Percentiles rank a stretch among this genome's conserved stretches.
These are phyloP conservation scores for Globisporangium canariense DNA, from an alignment of 352 stramenopile genomes.

Conservation along the genomic window DNA sequence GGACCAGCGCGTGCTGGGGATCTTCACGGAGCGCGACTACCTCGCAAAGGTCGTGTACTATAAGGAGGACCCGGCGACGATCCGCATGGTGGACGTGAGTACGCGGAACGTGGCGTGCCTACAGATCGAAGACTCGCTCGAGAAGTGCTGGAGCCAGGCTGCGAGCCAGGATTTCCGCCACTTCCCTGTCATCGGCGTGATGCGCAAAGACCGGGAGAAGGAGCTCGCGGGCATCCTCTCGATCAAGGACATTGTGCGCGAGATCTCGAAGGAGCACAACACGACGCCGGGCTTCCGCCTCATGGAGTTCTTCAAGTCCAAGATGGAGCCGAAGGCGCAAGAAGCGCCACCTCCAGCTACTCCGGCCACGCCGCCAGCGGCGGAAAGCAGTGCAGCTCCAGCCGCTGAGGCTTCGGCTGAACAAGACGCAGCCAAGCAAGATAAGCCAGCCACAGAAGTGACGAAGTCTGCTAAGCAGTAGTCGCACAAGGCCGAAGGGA, in stretches of 20 bases:
- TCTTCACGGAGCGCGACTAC: slow-evolving; percentile 87
- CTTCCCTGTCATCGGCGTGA: slow-evolving; percentile 74
- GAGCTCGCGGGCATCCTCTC: slow-evolving; percentile 78
- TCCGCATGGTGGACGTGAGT: slow-evolving; percentile 59
- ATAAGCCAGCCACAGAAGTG: not conserved
- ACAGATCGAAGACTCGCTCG: slow-evolving; percentile 74
- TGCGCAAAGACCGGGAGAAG: slow-evolving; percentile 74
- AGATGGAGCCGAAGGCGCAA: slow-evolving; percentile 53
- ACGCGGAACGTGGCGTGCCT: slow-evolving; percentile 51
- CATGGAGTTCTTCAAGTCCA: slow-evolving; percentile 86
- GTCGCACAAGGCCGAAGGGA: not conserved
- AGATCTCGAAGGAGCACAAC: slow-evolving; percentile 80
- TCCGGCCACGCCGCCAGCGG: slow-evolving; percentile 1
- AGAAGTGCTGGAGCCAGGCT: slow-evolving; percentile 76
- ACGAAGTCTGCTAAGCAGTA: not conserved
- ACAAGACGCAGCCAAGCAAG: not conserved
- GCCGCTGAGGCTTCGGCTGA: not conserved
- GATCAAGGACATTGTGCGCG: slow-evolving; percentile 84
- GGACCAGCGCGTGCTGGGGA: slow-evolving; percentile 74
- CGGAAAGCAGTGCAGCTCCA: not conserved
- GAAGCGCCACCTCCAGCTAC: slow-evolving; percentile 6
- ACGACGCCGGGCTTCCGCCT: slow-evolving; percentile 71
- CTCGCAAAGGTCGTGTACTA: slow-evolving; percentile 73
- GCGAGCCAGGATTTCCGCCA: slow-evolving; percentile 72
- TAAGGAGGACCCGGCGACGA: slow-evolving; percentile 55